Evolutionary conservation across 1,284 basidiomycete genomes (phyloP), one percentile per base, ranked within the genome.

Genomic region (Neonothopanus nambi): DNA sequence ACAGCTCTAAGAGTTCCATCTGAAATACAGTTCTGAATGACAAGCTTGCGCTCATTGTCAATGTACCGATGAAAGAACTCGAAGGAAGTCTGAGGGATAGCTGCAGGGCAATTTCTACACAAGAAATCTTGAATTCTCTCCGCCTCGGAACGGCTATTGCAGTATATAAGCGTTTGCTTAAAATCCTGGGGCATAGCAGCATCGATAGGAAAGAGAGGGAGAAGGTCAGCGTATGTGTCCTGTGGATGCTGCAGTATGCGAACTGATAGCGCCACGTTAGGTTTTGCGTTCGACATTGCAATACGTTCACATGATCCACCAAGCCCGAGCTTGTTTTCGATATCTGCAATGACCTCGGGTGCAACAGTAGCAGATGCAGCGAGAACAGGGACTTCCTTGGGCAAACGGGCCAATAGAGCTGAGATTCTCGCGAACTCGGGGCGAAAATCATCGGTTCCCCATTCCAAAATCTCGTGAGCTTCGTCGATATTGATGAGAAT

Each of bases 11-110:
- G 36, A 9, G 3, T 18, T 20, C 57, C 57, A 40, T 30, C 35
- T 2, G 26, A 13, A 3, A 60, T 43, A 13, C 49, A n/a, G 9
- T 43, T 48, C 41, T 59, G 43, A n/a, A 61, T 52, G 7, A 12
- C 5, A 7, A 17, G 23, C 47, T 61, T 61, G 9, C 47, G 48
- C 0, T 24, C 17, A 2, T 56, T 51, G 12, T 33, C 43, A 26
- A 61, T 51, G 18, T 48, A 28, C 1, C 54, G 52, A 23, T 61
- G 56, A 35, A 59, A 61, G 26, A 61, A 61, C 33, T 59, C 60
- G 30, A 61, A 59, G 37, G 23, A 35, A 3, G 33, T 9, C 3
- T 5, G 23, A n/a, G 39, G 21, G 12, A 61, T 55, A 1, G 36
- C 5, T 0, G 49, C 56, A 0, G 56, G 54, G 1, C 24, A 17